phyloP scores from a whole-genome alignment of 768 basidiomycete genomes.

The Suillus hirtellus region DNA sequence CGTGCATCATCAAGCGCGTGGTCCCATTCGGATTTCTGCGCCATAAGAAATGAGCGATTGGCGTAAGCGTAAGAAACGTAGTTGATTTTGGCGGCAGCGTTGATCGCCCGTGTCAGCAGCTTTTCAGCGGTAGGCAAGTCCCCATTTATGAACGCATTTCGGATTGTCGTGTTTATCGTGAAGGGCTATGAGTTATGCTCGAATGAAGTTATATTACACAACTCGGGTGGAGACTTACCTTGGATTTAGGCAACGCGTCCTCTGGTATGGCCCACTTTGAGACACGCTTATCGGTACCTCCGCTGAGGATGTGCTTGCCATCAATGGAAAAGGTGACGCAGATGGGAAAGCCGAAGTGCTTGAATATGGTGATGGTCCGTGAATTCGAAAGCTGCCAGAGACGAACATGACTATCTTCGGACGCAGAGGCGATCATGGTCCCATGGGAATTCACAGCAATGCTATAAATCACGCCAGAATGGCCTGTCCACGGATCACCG shows the following conservation, averaged over 20 bases:
- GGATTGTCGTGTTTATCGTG: not conserved
- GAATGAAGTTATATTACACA: not conserved
- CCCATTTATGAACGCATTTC: not conserved
- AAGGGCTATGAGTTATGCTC: not conserved
- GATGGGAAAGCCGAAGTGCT: not conserved
- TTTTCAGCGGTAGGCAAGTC: not conserved
- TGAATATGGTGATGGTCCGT: not conserved
- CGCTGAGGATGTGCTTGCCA: not conserved
- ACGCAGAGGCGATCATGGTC: not conserved
- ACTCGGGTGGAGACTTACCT: not conserved
- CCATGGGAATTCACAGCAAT: not conserved
- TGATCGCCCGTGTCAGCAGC: not conserved
- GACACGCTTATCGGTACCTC: not conserved
- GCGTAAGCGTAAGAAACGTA: not conserved
- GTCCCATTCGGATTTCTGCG: not conserved
- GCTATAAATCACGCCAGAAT: not conserved
- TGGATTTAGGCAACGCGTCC: not conserved
- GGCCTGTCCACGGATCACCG: not conserved
- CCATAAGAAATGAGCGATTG: slow-evolving; percentile 1
- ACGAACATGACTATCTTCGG: not conserved
- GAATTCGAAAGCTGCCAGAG: not conserved
- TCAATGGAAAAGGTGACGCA: not conserved
- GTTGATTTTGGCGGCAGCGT: not conserved
- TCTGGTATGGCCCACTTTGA: not conserved
- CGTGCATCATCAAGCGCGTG: not conserved